Evolutionary conservation across 495 filamentous ascomycete species (phyloP).

Genomic region (Penicillium tannophilum): DNA sequence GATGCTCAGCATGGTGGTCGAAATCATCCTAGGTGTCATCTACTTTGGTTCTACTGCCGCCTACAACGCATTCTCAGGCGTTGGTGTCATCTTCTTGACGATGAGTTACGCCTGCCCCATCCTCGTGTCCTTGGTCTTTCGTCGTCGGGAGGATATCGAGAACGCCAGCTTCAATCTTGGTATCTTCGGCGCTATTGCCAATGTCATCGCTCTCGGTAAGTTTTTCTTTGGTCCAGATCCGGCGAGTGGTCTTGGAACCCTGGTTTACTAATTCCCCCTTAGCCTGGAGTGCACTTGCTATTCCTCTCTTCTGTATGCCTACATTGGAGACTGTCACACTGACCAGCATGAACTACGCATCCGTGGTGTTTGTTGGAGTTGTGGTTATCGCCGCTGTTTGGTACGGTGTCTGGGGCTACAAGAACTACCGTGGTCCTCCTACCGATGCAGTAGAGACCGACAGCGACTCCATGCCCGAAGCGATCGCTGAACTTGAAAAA

Average conservation of each 20-base stretch:
- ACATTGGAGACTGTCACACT: slow-evolving; percentile 36
- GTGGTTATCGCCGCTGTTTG: slow-evolving; percentile 54
- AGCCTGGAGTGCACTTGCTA: slow-evolving; percentile 62
- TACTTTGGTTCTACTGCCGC: slow-evolving; percentile 59
- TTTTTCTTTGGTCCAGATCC: slow-evolving; percentile 9
- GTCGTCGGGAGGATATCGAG: slow-evolving; percentile 51
- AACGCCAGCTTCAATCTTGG: slow-evolving; percentile 60
- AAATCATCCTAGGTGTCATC: slow-evolving; percentile 55
- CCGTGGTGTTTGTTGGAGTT: slow-evolving; percentile 60
- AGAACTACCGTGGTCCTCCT: slow-evolving; percentile 34
- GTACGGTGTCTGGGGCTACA: slow-evolving; percentile 63
- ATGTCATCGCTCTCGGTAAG: slow-evolving; percentile 56
- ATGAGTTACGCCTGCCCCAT: slow-evolving; percentile 57
- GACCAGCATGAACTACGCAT: slow-evolving; percentile 55
- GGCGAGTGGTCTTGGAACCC: background rate
- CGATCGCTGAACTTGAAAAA: slow-evolving; percentile 15
- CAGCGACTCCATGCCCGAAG: slow-evolving; percentile 14
- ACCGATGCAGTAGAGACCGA: slow-evolving; percentile 29
- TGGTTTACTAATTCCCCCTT: slow-evolving; percentile 17
- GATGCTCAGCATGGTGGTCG: slow-evolving; percentile 50
- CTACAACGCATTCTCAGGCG: slow-evolving; percentile 62
- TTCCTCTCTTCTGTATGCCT: slow-evolving; percentile 55
- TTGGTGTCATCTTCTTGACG: slow-evolving; percentile 60
- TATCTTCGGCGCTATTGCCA: slow-evolving; percentile 54
- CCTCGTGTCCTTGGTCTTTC: slow-evolving; percentile 51